Percentiles rank a stretch among this genome's conserved stretches.
Evolutionary conservation across 805 yeast genomes (phyloP).

Genomic region (Sugiyamaella boreocaroliniensis): DNA sequence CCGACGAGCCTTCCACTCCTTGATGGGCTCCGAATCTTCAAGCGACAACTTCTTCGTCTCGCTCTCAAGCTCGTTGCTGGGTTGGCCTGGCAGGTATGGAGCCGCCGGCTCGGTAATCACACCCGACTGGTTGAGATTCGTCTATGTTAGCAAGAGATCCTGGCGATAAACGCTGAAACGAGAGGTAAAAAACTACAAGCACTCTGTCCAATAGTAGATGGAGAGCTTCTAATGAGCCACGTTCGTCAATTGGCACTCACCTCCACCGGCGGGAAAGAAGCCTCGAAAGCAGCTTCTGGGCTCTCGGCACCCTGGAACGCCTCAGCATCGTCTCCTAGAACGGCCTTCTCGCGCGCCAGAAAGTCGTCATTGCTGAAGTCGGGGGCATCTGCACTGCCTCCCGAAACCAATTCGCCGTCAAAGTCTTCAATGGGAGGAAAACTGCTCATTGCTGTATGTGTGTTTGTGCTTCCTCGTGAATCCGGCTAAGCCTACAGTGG

Average conservation of each 20-base stretch:
- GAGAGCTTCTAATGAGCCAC: background rate
- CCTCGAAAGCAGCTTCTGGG: constrained; percentile 19
- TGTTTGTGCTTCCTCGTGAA: background rate
- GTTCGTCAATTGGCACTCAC: constrained; percentile 5
- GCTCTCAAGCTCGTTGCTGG: constrained; percentile 4
- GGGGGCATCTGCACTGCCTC: constrained; percentile 6
- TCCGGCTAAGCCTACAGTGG: constrained; percentile 1
- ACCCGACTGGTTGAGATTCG: constrained; percentile 14
- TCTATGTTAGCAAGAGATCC: background rate
- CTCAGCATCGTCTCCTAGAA: constrained; percentile 38
- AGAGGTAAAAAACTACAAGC: no score
- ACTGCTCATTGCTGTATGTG: constrained; percentile 26
- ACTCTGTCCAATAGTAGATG: no score
- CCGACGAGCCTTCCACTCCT: constrained; percentile 78
- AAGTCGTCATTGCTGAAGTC: constrained; percentile 35
- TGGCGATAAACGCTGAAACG: no score
- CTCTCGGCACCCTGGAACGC: constrained; percentile 25
- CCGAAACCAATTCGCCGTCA: constrained; percentile 25
- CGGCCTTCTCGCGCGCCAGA: constrained; percentile 36
- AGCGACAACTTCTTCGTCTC: constrained; percentile 25
- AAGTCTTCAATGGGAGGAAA: constrained; percentile 35
- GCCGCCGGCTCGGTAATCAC: constrained; percentile 17
- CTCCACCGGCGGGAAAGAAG: constrained; percentile 25
- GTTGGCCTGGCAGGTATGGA: constrained; percentile 17
- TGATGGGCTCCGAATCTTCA: constrained; percentile 51